These are phyloP conservation scores for Panaeolus cyanescens DNA, from an alignment of 768 basidiomycete genomes.

Conservation along the genomic window DNA sequence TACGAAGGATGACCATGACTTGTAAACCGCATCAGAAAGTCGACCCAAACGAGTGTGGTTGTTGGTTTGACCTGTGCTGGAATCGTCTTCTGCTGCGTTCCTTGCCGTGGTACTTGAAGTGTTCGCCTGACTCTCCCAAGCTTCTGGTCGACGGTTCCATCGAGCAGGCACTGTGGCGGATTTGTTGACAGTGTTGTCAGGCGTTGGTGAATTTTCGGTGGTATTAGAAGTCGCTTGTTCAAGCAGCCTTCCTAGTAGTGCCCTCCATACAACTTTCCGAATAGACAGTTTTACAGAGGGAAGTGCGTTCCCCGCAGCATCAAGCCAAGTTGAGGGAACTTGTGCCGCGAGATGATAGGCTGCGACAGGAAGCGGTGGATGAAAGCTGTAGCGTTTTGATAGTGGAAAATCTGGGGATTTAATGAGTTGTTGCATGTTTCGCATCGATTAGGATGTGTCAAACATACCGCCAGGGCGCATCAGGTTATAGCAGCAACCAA, in stretches of 20 bases:
- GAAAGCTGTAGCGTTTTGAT: constrained; percentile 31
- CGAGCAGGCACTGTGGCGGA: constrained; percentile 21
- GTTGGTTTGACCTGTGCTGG: constrained; percentile 38
- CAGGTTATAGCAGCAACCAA: constrained; percentile 83
- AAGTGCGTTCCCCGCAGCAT: constrained; percentile 22
- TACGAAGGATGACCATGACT: constrained; percentile 51
- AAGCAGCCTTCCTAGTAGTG: constrained; percentile 42
- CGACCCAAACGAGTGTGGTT: constrained; percentile 52
- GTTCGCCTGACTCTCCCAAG: not conserved
- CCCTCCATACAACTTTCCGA: constrained; percentile 74
- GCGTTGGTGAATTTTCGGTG: not conserved
- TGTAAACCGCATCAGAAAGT: constrained; percentile 51
- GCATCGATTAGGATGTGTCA: constrained; percentile 4
- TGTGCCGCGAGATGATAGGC: constrained; percentile 76
- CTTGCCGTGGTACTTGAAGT: not conserved
- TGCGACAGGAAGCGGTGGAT: constrained; percentile 45
- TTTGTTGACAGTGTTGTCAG: constrained; percentile 2
- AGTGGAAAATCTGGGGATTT: constrained; percentile 59
- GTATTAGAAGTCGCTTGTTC: constrained; percentile 4
- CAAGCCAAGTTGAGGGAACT: constrained; percentile 63
- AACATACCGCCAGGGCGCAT: constrained; percentile 53
- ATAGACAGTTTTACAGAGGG: constrained; percentile 50
- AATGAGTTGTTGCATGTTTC: not conserved
- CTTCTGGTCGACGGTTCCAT: constrained; percentile 22
- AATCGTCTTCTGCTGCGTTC: not conserved